These are phyloP conservation scores for Geotrichum reessii DNA, from an alignment of 1,139 yeast species.

Conservation along the genomic window DNA sequence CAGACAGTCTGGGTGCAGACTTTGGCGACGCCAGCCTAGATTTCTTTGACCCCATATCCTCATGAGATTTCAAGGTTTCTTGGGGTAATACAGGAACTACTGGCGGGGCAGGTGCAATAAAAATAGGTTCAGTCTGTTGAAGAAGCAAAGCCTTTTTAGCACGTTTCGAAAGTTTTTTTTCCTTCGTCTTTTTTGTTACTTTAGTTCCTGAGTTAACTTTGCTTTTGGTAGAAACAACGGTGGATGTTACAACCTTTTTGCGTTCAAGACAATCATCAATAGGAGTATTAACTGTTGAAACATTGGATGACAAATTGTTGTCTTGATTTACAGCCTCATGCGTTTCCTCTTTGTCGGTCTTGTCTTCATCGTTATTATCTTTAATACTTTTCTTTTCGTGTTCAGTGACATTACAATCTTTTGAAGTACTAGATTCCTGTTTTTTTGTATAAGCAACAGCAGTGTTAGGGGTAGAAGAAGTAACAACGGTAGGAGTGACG, in stretches of 20 bases:
- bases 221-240: background rate
- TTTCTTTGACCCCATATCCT: background rate
- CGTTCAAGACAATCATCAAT: background rate
- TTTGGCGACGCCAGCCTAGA: background rate
- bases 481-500: background rate
- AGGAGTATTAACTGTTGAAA: slow-evolving; percentile 1
- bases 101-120: slow-evolving; percentile 13
- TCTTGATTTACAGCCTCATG: background rate
- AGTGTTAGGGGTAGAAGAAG: background rate
- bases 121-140: slow-evolving; percentile 2
- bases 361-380: background rate
- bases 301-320: background rate
- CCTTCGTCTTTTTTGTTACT: slow-evolving; percentile 6
- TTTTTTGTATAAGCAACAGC: background rate
- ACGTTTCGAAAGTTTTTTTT: background rate
- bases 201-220: background rate
- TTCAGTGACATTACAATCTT: background rate
- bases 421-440: background rate
- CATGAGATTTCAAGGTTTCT: background rate
- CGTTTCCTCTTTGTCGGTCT: background rate
- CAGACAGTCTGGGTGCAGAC: background rate
- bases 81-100: background rate
- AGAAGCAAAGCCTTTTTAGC: background rate
- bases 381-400: background rate
- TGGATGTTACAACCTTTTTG: background rate